Conservation (phyloP, 192 early-diverging fungal species). For the Coemansia sp. region DNA sequence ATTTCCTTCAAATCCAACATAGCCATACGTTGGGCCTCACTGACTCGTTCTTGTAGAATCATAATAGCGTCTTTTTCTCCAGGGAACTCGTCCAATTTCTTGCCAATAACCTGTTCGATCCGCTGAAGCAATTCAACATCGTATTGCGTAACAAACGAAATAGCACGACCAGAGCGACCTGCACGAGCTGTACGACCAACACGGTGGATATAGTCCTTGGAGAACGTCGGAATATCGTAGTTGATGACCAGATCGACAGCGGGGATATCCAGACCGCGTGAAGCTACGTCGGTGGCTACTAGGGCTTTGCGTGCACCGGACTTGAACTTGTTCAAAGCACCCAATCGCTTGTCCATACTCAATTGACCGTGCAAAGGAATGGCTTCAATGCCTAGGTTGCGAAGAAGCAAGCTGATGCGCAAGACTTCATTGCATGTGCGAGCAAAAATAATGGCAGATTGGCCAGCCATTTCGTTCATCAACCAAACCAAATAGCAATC, state of each 20-base stretch:
- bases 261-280: constrained; percentile 94
- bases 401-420: constrained; percentile 79
- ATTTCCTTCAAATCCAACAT: constrained; percentile 80
- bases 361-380: constrained; percentile 93
- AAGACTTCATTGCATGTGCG: constrained; percentile 85
- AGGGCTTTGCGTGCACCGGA: constrained; percentile 80
- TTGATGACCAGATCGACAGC: constrained; percentile 93
- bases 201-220: constrained; percentile 86
- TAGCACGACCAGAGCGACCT: constrained; percentile 72
- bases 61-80: constrained; percentile 79
- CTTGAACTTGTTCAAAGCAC: constrained; percentile 94
- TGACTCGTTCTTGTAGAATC: constrained; percentile 90
- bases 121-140: constrained; percentile 94
- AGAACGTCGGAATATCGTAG: constrained; percentile 89
- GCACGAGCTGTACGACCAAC: constrained; percentile 84
- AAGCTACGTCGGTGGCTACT: constrained; percentile 94
- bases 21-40: constrained; percentile 84
- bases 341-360: constrained; percentile 87
- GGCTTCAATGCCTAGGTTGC: constrained; percentile 92
- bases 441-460: constrained; percentile 89
- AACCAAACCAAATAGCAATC: constrained; percentile 92
- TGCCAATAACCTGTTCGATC: constrained; percentile 86
- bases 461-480: constrained; percentile 88
- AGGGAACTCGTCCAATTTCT: constrained; percentile 83
- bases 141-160: constrained; percentile 85